Evolutionary conservation across 352 stramenopile species (phyloP).

Genomic region (Phytophthora chlamydospora): DNA sequence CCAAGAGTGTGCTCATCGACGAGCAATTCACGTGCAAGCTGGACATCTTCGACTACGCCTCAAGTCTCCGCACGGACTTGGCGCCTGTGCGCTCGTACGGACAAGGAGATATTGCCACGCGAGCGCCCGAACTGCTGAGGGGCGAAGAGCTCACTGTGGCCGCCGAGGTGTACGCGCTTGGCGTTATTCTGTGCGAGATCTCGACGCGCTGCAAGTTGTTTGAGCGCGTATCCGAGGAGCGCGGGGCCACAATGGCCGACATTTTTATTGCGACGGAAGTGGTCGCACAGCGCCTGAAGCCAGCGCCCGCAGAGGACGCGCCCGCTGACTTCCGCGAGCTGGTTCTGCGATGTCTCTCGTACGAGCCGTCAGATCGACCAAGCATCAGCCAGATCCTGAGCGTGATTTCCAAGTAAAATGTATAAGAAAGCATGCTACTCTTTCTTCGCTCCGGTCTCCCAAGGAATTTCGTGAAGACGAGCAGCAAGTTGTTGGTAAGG

Average conservation of each 20-base stretch:
- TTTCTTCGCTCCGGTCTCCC: conserved; percentile 37
- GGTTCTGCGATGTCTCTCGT: conserved; percentile 50
- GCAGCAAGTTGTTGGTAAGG: conserved; percentile 77
- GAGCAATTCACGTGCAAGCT: conserved; percentile 73
- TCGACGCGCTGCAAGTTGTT: conserved; percentile 54
- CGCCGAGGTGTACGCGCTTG: conserved; percentile 74
- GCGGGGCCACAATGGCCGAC: conserved; percentile 61
- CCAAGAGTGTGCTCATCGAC: conserved; percentile 64
- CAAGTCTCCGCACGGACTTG: conserved; percentile 48
- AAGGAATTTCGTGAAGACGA: conserved; percentile 64
- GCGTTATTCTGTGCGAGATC: conserved; percentile 79
- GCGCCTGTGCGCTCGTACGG: conserved; percentile 55
- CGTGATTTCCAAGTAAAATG: conserved; percentile 36
- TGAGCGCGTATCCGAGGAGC: conserved; percentile 47
- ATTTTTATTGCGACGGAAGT: conserved; percentile 69
- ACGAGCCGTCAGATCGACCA: conserved; percentile 56
- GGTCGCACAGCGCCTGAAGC: conserved; percentile 43
- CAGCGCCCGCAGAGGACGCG: conserved; percentile 47
- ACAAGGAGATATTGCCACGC: conserved; percentile 58
- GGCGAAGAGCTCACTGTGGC: conserved; percentile 49
- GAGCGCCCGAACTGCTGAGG: conserved; percentile 65
- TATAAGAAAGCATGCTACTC: conserved; percentile 26
- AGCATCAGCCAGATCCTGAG: conserved; percentile 47
- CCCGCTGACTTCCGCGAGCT: conserved; percentile 53
- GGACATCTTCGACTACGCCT: conserved; percentile 76